These are phyloP conservation scores for Hericium coralloides DNA, from an alignment of 768 basidiomycete genomes.

Conservation along the genomic window DNA sequence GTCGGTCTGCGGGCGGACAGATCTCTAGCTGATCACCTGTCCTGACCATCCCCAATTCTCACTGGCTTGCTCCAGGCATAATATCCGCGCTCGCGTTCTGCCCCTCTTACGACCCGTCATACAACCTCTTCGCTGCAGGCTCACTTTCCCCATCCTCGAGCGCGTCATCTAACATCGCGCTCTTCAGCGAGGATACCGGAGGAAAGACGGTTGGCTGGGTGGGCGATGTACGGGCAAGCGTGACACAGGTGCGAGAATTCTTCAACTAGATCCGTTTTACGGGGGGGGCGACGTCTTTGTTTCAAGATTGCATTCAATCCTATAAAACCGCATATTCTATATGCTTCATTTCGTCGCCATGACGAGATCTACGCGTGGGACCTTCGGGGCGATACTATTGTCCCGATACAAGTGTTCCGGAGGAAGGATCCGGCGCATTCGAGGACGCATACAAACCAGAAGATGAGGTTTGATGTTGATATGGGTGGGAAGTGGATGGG, in stretches of 20 bases:
- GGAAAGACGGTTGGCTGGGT: slow-evolving; percentile 51
- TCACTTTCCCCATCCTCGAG: slow-evolving; percentile 46
- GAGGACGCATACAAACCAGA: slow-evolving; percentile 54
- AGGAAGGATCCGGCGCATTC: neutral
- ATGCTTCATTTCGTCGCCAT: slow-evolving; percentile 68
- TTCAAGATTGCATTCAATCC: slow-evolving; percentile 73
- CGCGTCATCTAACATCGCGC: slow-evolving; percentile 43
- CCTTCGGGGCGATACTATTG: slow-evolving; percentile 46
- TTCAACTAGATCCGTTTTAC: neutral
- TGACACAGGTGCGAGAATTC: slow-evolving; percentile 44
- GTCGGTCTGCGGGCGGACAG: slow-evolving; percentile 31
- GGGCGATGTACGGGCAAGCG: slow-evolving; percentile 42
- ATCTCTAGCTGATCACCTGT: too few relatives aligned
- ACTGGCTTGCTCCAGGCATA: slow-evolving; percentile 42
- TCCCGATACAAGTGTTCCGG: slow-evolving; percentile 31
- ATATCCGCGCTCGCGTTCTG: slow-evolving; percentile 80
- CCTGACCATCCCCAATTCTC: neutral
- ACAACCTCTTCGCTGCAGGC: slow-evolving; percentile 72
- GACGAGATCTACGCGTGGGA: slow-evolving; percentile 70
- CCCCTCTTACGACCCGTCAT: slow-evolving; percentile 39
- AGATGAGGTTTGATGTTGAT: slow-evolving; percentile 71
- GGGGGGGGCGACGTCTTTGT: slow-evolving; percentile 5
- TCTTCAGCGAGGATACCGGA: slow-evolving; percentile 55
- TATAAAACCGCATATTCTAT: slow-evolving; percentile 59
- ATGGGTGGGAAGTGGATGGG: slow-evolving; percentile 51